These are phyloP conservation scores for Ascochyta lentis DNA, from an alignment of 2,329 filamentous ascomycete genomes.

Conservation along the genomic window DNA sequence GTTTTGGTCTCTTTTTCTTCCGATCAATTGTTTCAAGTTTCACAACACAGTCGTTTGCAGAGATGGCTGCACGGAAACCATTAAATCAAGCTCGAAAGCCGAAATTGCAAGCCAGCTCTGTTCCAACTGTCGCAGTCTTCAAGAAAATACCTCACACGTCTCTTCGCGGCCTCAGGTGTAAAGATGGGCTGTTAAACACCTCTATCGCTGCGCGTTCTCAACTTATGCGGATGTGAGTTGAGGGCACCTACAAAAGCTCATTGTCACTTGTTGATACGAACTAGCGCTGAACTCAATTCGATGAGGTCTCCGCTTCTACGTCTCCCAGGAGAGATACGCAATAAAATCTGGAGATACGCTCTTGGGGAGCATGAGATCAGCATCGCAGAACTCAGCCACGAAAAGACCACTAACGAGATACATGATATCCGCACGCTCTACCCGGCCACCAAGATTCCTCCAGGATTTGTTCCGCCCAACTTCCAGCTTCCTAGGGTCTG, in stretches of 20 bases:
- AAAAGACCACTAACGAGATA: neutral
- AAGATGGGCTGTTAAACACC: slow-evolving; percentile 9
- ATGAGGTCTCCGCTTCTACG: slow-evolving; percentile 19
- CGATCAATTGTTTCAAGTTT: too few species aligned
- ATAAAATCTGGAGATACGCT: slow-evolving; percentile 21
- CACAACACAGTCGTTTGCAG: too few species aligned
- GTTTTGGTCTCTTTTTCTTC: too few species aligned
- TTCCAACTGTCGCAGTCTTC: neutral
- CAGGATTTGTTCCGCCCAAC: neutral
- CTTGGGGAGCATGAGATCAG: slow-evolving; percentile 13
- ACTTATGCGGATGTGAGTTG: slow-evolving; percentile 9
- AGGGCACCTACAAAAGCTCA: neutral
- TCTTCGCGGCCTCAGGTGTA: neutral
- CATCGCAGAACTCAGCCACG: neutral
- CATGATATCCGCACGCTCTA: neutral
- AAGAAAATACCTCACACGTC: neutral
- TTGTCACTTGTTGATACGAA: too few species aligned
- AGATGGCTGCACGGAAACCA: neutral
- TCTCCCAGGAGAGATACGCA: slow-evolving; percentile 23
- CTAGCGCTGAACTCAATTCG: slow-evolving; percentile 17
- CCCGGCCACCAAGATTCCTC: neutral
- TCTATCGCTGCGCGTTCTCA: neutral
- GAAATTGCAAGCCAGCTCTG: too few species aligned
- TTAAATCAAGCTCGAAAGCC: too few species aligned
- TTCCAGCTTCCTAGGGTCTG: slow-evolving; percentile 13